phyloP scores from a whole-genome alignment of 768 basidiomycete genomes.

The Suillus subaureus region DNA sequence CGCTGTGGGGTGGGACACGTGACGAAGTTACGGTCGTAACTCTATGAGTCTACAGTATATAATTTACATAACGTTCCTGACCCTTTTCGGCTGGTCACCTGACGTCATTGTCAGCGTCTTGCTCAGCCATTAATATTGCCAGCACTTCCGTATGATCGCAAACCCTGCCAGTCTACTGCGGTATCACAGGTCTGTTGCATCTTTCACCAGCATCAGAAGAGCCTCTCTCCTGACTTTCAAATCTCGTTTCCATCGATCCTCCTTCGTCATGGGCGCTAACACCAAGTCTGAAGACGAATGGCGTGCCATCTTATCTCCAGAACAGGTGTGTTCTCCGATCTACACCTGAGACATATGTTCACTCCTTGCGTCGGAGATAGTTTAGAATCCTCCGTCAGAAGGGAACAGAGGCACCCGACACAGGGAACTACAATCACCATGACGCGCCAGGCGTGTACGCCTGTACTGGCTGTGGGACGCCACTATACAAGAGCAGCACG shows the following conservation, averaged over 20 bases:
- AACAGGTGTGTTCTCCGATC: constrained; percentile 63
- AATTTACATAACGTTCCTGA: neutral
- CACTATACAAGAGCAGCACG: constrained; percentile 85
- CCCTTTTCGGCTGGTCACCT: neutral
- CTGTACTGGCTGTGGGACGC: constrained; percentile 80
- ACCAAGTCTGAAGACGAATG: constrained; percentile 77
- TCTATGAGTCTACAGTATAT: too few species aligned
- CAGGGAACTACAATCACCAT: constrained; percentile 80
- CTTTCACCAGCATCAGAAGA: neutral
- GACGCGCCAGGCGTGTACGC: constrained; percentile 66
- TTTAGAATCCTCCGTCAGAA: constrained; percentile 86
- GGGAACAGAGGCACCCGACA: constrained; percentile 80
- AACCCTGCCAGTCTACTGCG: neutral
- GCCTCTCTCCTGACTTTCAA: too few species aligned
- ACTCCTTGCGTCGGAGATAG: constrained; percentile 39
- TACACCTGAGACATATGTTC: neutral
- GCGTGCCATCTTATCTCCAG: constrained; percentile 75
- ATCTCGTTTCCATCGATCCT: constrained; percentile 1
- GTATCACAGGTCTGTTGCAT: neutral
- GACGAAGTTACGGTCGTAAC: too few species aligned
- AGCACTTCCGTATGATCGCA: neutral
- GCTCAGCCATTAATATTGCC: neutral
- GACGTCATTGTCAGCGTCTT: constrained; percentile 1
- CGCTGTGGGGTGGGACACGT: too few species aligned
- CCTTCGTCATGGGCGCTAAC: constrained; percentile 13